Evolutionary conservation across 2,329 filamentous ascomycete species (phyloP).

Genomic region (Penicillium glabrum): DNA sequence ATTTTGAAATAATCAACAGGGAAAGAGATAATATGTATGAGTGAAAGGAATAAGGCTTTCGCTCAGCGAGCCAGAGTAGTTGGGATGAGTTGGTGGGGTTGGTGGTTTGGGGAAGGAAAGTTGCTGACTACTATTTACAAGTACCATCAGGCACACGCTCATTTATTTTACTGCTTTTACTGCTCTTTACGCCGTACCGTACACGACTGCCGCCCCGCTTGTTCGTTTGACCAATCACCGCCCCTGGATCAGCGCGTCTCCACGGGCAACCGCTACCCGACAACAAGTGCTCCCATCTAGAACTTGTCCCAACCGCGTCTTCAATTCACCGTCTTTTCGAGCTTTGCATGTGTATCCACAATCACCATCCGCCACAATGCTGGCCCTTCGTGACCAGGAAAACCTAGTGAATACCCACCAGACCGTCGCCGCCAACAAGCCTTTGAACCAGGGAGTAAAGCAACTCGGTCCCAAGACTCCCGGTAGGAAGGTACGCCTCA

Average conservation of each 20-base stretch:
- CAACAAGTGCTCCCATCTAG: constrained; percentile 26
- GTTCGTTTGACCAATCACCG: constrained; percentile 19
- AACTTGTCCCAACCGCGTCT: constrained; percentile 8
- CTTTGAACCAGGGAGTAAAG: constrained; percentile 64
- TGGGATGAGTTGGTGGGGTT: constrained; percentile 17
- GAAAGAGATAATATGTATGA: constrained; percentile 24
- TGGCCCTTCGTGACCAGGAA: constrained; percentile 81
- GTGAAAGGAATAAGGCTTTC: constrained; percentile 37
- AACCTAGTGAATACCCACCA: constrained; percentile 78
- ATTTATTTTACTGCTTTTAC: background rate
- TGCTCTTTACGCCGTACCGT: background rate
- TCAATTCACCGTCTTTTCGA: constrained; percentile 12
- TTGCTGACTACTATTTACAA: constrained; percentile 3
- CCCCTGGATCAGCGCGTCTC: constrained; percentile 29
- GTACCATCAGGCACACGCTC: background rate
- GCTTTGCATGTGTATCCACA: constrained; percentile 20
- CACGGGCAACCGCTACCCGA: constrained; percentile 38
- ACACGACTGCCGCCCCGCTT: constrained; percentile 7
- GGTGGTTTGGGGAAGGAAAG: constrained; percentile 20
- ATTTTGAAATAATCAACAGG: constrained; percentile 52
- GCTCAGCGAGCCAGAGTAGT: constrained; percentile 35
- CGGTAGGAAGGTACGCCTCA: constrained; percentile 72
- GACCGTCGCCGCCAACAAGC: constrained; percentile 68
- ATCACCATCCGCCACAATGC: constrained; percentile 55
- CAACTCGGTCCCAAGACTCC: constrained; percentile 74